Conservation (phyloP, 148 eudicot species). For the Chenopodium suecicum region DNA sequence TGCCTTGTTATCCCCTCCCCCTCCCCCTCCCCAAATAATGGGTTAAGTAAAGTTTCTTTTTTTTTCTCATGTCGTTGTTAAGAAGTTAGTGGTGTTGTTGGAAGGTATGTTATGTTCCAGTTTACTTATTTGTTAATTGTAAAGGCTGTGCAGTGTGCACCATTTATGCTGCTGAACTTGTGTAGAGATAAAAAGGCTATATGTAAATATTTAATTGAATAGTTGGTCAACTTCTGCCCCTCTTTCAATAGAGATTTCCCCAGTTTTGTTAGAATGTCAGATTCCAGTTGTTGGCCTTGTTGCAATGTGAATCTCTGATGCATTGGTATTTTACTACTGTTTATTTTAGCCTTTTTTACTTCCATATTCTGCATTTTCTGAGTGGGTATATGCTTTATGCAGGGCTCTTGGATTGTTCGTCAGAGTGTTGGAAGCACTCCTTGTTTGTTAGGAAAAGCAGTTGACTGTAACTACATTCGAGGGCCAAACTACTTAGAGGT, state of each 20-base stretch:
- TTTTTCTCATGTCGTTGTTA: too few species aligned
- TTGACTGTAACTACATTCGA: constrained; percentile 96
- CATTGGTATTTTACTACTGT: neutral
- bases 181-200: neutral
- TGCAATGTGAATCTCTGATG: neutral
- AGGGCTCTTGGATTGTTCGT: constrained; percentile 99
- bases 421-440: constrained; percentile 99
- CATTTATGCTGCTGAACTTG: neutral
- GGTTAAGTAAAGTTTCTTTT: too few species aligned
- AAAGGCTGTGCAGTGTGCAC: neutral
- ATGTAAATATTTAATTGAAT: neutral
- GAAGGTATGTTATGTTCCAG: too few species aligned
- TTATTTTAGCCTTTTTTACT: neutral
- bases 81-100: too few species aligned
- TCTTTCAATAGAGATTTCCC: neutral
- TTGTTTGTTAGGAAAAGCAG: constrained; percentile 88
- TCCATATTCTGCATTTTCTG: constrained; percentile 7
- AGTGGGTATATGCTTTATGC: constrained; percentile 22
- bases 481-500: constrained; percentile 93
- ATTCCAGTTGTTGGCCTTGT: neutral
- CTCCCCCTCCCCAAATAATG: too few species aligned
- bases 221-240: neutral
- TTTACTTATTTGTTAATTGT: too few species aligned
- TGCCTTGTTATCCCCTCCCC: too few species aligned
- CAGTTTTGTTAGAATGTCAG: neutral